These are phyloP conservation scores for Calonectria henricotiae DNA, from an alignment of 2,329 filamentous ascomycete species.

Conservation along the genomic window DNA sequence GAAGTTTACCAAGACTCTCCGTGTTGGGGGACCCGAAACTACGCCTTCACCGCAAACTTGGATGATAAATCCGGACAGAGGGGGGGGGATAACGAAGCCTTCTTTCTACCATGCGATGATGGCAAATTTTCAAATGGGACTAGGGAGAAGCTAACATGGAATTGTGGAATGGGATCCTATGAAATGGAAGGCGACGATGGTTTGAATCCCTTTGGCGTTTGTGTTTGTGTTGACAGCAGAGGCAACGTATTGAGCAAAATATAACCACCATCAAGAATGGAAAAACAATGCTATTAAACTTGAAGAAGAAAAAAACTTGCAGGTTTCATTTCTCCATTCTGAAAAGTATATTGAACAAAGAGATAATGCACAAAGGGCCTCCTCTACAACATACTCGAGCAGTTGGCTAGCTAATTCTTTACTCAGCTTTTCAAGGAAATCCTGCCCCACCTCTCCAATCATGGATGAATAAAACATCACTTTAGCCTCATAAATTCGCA, in stretches of 20 bases:
- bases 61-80: no score
- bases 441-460: not conserved
- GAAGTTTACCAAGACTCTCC: no score
- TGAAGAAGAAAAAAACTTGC: not conserved
- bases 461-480: not conserved
- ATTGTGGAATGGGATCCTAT: slow-evolving; percentile 16
- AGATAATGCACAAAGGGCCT: not conserved
- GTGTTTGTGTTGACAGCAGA: slow-evolving; percentile 16
- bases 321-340: no score
- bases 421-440: not conserved
- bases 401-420: not conserved
- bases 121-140: slow-evolving; percentile 24
- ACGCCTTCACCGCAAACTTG: no score
- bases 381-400: not conserved
- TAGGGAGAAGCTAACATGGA: slow-evolving; percentile 4
- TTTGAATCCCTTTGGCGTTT: not conserved
- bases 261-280: not conserved
- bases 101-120: slow-evolving; percentile 5
- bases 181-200: slow-evolving; percentile 22
- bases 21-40: slow-evolving; percentile 16
- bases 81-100: not conserved
- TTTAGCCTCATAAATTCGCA: not conserved
- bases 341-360: no score
- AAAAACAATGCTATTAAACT: not conserved
- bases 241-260: slow-evolving; percentile 12